phyloP scores from a whole-genome alignment of 2,329 filamentous ascomycete species.

The Ophiostoma fasciatum region DNA sequence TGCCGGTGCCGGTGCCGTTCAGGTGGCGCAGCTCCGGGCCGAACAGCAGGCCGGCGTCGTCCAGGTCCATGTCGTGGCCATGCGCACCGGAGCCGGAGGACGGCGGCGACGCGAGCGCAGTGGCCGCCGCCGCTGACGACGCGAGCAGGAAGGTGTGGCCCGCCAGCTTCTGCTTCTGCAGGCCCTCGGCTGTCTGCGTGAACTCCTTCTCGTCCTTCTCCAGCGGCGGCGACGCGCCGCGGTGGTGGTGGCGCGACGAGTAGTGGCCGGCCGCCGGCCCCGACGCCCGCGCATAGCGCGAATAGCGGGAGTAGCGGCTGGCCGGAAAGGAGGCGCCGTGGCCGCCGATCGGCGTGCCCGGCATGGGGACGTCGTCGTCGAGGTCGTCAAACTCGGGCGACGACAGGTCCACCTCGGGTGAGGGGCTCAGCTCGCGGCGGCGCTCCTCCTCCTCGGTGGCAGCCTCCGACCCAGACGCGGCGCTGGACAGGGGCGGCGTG shows the following conservation, averaged over 20 bases:
- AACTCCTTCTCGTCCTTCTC: conserved; percentile 96
- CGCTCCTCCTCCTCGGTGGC: conserved; percentile 50
- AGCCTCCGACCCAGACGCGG: conserved; percentile 55
- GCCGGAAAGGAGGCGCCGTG: conserved; percentile 35
- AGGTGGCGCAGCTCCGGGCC: conserved; percentile 25
- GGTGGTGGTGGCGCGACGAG: conserved; percentile 28
- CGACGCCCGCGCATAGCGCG: not conserved
- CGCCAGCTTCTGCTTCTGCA: conserved; percentile 51
- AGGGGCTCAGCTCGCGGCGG: conserved; percentile 63
- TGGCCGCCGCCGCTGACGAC: conserved; percentile 10
- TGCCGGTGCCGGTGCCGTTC: conserved; percentile 4
- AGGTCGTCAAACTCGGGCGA: conserved; percentile 71
- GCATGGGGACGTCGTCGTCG: conserved; percentile 43
- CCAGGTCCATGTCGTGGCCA: conserved; percentile 20
- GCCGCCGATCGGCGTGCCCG: conserved; percentile 47
- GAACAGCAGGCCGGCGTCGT: conserved; percentile 39
- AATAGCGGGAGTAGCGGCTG: not conserved
- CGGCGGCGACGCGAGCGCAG: conserved; percentile 16
- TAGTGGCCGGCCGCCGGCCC: conserved; percentile 18
- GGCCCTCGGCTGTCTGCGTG: conserved; percentile 79
- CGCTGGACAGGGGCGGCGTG: conserved; percentile 69
- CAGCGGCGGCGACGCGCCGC: conserved; percentile 72
- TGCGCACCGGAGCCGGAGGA: conserved; percentile 2
- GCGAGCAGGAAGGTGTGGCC: conserved; percentile 23
- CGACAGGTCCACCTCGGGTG: conserved; percentile 84